Evolutionary conservation across 805 yeast species (phyloP).

Genomic region (Suhomyces prunicola): DNA sequence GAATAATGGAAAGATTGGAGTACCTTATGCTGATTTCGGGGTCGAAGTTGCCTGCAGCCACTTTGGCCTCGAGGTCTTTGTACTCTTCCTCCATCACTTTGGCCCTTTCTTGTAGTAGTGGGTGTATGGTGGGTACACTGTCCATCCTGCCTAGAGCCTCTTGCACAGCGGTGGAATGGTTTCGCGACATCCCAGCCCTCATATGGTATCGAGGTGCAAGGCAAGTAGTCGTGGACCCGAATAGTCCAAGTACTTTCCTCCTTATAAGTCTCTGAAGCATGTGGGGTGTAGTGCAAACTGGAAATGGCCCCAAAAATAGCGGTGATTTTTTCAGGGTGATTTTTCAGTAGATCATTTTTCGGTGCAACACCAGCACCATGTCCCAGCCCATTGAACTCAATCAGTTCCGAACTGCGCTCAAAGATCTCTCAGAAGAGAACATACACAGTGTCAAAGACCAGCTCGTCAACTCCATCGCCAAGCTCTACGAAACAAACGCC

Average conservation of each 20-base stretch:
- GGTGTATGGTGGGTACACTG: slow-evolving; percentile 31
- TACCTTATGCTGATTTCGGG: slow-evolving; percentile 32
- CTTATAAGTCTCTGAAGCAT: neutral
- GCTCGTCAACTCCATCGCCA: slow-evolving; percentile 36
- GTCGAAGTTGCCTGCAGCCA: slow-evolving; percentile 30
- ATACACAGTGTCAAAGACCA: slow-evolving; percentile 12
- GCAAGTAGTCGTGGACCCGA: neutral
- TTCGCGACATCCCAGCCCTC: neutral
- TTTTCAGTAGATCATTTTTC: neutral
- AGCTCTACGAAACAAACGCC: slow-evolving; percentile 51
- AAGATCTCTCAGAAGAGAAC: slow-evolving; percentile 48
- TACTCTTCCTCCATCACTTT: slow-evolving; percentile 29
- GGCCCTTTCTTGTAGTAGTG: slow-evolving; percentile 37
- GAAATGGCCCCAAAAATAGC: neutral
- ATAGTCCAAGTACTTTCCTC: neutral
- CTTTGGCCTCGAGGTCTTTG: slow-evolving; percentile 23
- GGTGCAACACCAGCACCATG: neutral
- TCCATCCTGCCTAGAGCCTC: slow-evolving; percentile 3
- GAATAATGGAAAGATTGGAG: slow-evolving; percentile 28
- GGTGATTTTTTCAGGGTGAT: neutral
- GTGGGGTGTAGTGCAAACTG: neutral
- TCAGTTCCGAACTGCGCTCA: slow-evolving; percentile 52
- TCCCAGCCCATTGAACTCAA: slow-evolving; percentile 6
- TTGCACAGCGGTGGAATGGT: neutral
- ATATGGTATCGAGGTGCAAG: neutral